phyloP scores from a whole-genome alignment of 768 basidiomycete species.

The Leccinum disarticulatum region DNA sequence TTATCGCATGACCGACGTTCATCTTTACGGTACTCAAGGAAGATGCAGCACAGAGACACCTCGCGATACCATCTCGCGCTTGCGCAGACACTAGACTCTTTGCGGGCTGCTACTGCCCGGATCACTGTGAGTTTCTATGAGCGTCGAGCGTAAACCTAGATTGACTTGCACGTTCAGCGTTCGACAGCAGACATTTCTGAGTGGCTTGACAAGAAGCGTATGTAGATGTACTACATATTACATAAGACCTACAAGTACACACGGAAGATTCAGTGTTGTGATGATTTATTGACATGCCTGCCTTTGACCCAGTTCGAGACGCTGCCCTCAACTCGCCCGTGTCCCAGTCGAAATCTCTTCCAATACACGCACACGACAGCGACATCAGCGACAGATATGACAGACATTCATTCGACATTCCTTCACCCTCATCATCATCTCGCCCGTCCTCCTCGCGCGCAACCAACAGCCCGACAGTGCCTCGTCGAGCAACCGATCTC shows the following conservation, averaged over 20 bases:
- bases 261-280: not conserved
- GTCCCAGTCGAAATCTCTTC: constrained; percentile 43
- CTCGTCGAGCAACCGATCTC: constrained; percentile 72
- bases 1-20: not conserved
- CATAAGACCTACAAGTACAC: constrained; percentile 8
- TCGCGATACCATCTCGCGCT: constrained; percentile 66
- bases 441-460: constrained; percentile 36
- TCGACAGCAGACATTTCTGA: constrained; percentile 53
- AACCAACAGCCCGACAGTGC: constrained; percentile 45
- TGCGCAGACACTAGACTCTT: constrained; percentile 66
- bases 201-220: constrained; percentile 45
- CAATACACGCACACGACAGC: constrained; percentile 22
- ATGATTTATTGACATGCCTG: constrained; percentile 30
- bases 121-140: constrained; percentile 47
- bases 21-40: not conserved
- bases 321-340: constrained; percentile 79
- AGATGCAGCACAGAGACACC: constrained; percentile 57
- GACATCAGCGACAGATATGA: constrained; percentile 29
- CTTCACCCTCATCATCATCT: constrained; percentile 36
- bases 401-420: constrained; percentile 30
- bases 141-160: not conserved
- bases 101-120: constrained; percentile 60
- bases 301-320: constrained; percentile 87
- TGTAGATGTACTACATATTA: constrained; percentile 11
- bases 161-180: constrained; percentile 39